Evolutionary conservation across 1,284 basidiomycete species (phyloP), one percentile per base, ranked within the genome.

Genomic region (Ustilago esculenta): DNA sequence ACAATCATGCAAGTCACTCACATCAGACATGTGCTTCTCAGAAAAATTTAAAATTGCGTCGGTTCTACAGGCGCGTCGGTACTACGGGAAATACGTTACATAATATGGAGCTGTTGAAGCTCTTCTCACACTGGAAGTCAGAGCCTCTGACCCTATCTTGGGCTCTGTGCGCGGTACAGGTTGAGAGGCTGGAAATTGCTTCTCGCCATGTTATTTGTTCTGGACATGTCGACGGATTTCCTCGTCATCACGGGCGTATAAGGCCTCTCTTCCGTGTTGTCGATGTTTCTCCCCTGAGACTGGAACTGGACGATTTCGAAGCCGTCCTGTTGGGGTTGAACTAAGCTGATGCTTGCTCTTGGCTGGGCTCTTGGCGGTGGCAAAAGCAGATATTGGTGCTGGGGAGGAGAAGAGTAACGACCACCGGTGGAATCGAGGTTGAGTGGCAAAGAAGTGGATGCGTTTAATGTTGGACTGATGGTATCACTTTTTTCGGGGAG

Each of bases 341-440:
- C n/a, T n/a, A 37, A 35, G 23, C 41, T 54, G 45, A 57, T 53
- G 32, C 54, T 58, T 17, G 61, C 43, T 10, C 56, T 46, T n/a
- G 56, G 63, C 24, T 54, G 56, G 21, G 43, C 37, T 39, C 51
- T 40, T 12, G 63, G 63, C 17, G 63, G 47, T 5, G 63, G 55
- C 5, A 47, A 40, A 6, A 66, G 51, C 2, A 50, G 59, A n/a
- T 53, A 25, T 17, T 25, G 30, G 11, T 34, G 45, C 2, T 36
- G 27, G 9, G 55, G 48, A 15, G 48, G 43, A 8, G 42, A 46
- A 15, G 47, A 12, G 29, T 40, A 49, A 21, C 7, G 30, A 17
- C 20, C 35, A 4, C 15, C 14, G 20, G 41, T 17, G 30, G 35
- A 27, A 42, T 48, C 21, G 24, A 56, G 46, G 33, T 60, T 43